A percentile compares a stretch with the other conserved stretches of the same genome.
Evolutionary conservation across 805 yeast species (phyloP).

Genomic region (Metschnikowia amazonensis): DNA sequence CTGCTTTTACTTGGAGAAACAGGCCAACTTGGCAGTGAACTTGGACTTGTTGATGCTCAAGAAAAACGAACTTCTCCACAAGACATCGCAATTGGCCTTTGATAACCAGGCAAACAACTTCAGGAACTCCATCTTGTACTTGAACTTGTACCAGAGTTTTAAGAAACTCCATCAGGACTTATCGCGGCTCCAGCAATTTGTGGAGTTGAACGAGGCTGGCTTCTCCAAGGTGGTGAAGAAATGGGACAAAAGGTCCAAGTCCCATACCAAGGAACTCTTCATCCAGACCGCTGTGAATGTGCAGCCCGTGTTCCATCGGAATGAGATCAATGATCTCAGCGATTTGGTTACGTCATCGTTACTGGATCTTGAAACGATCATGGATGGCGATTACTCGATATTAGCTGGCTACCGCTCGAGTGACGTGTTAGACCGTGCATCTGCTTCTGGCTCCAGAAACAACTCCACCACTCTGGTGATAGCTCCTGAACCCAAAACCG

Average conservation of each 20-base stretch:
- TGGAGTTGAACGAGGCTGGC: conserved; percentile 92
- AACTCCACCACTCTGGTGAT: conserved; percentile 8
- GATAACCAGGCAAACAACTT: conserved; percentile 29
- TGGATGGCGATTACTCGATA: conserved; percentile 43
- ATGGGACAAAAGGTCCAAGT: conserved; percentile 96
- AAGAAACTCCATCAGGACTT: conserved; percentile 86
- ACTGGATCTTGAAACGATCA: conserved; percentile 65
- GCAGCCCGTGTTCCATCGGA: conserved; percentile 93
- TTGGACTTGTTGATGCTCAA: conserved; percentile 73
- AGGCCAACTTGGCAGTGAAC: conserved; percentile 77
- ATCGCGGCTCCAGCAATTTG: conserved; percentile 85
- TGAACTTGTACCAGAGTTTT: conserved; percentile 82
- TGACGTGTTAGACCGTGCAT: conserved; percentile 2
- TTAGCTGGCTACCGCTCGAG: conserved; percentile 18
- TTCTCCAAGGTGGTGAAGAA: conserved; percentile 92
- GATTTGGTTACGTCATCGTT: conserved; percentile 67
- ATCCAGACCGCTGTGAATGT: conserved; percentile 90
- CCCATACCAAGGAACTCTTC: conserved; percentile 90
- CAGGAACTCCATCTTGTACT: conserved; percentile 70
- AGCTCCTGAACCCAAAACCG: conserved; percentile 6
- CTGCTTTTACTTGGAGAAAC: conserved; percentile 86
- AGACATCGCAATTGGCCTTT: conserved; percentile 17
- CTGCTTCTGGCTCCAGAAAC: neutral
- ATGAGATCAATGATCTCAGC: conserved; percentile 77
- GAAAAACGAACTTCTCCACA: conserved; percentile 49